Percentiles rank a stretch among this genome's conserved stretches.
Evolutionary conservation across 129 eudicot species (phyloP).

Genomic region (Scalesia atractyloides): DNA sequence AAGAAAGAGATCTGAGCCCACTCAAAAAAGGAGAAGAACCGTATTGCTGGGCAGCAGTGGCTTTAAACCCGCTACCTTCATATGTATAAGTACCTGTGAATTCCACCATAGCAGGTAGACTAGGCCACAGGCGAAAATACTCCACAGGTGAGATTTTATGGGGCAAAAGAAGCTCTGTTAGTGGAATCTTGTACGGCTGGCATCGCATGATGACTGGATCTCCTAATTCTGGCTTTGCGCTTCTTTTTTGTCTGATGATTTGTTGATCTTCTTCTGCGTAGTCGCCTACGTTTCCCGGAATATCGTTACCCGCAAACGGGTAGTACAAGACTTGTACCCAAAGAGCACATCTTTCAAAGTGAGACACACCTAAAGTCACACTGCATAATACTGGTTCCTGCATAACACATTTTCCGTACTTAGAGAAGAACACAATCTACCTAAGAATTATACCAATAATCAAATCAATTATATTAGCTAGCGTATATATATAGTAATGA

Average conservation of each 20-base stretch:
- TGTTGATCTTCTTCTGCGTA: slow-evolving; percentile 86
- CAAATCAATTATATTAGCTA: not conserved
- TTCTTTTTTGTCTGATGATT: slow-evolving; percentile 67
- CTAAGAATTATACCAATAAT: not conserved
- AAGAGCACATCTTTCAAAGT: slow-evolving; percentile 90
- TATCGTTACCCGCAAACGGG: slow-evolving; percentile 73
- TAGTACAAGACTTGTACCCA: slow-evolving; percentile 97
- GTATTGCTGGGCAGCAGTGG: slow-evolving; percentile 98
- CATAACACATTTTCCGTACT: slow-evolving; percentile 9
- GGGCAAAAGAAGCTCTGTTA: slow-evolving; percentile 91
- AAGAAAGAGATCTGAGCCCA: slow-evolving; percentile 81
- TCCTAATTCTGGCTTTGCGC: slow-evolving; percentile 69
- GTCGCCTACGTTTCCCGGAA: slow-evolving; percentile 65
- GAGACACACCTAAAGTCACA: slow-evolving; percentile 87
- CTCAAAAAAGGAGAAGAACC: slow-evolving; percentile 95
- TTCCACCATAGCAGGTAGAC: slow-evolving; percentile 98
- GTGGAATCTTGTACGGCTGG: slow-evolving; percentile 96
- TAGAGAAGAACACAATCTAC: not conserved
- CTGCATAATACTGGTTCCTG: slow-evolving; percentile 86
- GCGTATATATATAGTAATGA: too few species aligned
- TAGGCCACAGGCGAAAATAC: slow-evolving; percentile 98
- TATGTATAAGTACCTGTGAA: slow-evolving; percentile 93
- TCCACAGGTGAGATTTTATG: slow-evolving; percentile 97
- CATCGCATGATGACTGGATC: slow-evolving; percentile 90
- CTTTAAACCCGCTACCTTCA: slow-evolving; percentile 98